Percentiles rank a stretch among this genome's conserved stretches.
Evolutionary conservation across 495 filamentous ascomycete species (phyloP).

Genomic region (Xylaria venustula): DNA sequence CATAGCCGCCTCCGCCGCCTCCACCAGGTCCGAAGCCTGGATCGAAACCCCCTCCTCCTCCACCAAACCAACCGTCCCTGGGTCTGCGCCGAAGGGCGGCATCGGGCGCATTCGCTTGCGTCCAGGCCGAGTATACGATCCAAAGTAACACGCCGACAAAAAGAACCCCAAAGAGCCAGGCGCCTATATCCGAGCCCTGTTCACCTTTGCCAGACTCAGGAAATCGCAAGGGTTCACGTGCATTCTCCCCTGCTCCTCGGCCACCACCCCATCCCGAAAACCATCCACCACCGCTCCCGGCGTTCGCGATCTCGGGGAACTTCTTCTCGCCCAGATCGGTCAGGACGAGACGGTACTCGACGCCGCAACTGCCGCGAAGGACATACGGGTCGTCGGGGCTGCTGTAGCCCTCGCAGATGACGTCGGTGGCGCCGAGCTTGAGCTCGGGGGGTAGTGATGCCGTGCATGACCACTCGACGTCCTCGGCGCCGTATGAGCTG

Average conservation of each 20-base stretch:
- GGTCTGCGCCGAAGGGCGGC: slow-evolving; percentile 14
- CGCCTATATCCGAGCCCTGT: slow-evolving; percentile 1
- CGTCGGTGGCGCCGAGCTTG: slow-evolving; percentile 86
- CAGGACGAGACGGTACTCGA: slow-evolving; percentile 81
- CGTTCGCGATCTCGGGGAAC: slow-evolving; percentile 51
- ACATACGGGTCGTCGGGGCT: slow-evolving; percentile 74
- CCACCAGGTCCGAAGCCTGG: slow-evolving; percentile 42
- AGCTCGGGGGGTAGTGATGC: slow-evolving; percentile 78
- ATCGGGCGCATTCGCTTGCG: slow-evolving; percentile 9
- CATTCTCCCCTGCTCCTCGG: neutral
- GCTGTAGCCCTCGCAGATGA: slow-evolving; percentile 88
- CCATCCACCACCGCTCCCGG: slow-evolving; percentile 29
- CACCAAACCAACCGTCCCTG: slow-evolving; percentile 22
- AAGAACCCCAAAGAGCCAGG: slow-evolving; percentile 23
- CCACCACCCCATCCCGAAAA: slow-evolving; percentile 21
- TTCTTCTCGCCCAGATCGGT: slow-evolving; percentile 77
- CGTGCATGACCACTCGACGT: slow-evolving; percentile 87
- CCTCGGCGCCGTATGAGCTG: slow-evolving; percentile 61
- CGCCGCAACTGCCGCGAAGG: slow-evolving; percentile 86
- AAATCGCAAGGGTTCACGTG: neutral
- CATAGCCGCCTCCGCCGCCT: slow-evolving; percentile 54
- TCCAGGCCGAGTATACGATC: slow-evolving; percentile 51
- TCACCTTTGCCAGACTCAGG: neutral
- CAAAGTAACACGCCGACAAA: slow-evolving; percentile 45
- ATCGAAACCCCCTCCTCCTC: slow-evolving; percentile 30